Evolutionary conservation across 1,139 yeast species (phyloP), one percentile per base, ranked within the genome.

Genomic region (Yamadazyma membranifaciens): DNA sequence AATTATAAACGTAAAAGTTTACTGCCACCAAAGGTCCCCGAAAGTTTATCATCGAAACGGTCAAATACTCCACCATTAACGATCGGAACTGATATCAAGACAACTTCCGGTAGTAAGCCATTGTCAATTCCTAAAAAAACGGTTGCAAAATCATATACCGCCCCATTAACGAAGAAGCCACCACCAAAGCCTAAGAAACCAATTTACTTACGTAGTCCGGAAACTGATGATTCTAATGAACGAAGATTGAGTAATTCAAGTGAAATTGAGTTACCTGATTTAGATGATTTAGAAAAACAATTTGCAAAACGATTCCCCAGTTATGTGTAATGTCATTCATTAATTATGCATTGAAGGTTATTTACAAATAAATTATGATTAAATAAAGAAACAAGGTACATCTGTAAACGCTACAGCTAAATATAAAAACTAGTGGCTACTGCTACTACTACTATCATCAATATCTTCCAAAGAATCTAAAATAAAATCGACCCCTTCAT

Each of bases 401-500:
- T 20, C 5, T 20, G 24, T 30, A 30, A 30, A 14, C 13, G 5
- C 11, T 30, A 13, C n/a, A 30, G 14, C 15, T 31, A 13, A 14
- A 27, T 11, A 34, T 10, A 22, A 11, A 24, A 29, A n/a, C 16
- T 25, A 15, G 24, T 22, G 12, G 25, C 34, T 17, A 39, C 24
- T 42, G 49, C 34, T 26, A 38, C 32, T 48, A 48, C 37, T 54
- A 20, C 62, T 55, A 15, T 60, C 56, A 20, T 65, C 59, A 38
- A 56, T 67, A 30, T 78, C 81, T 52, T 80, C 86, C 36, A 87
- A 69, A 3, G 91, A 78, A 55, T 88, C 96, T 48, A 86, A 68
- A 28, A 88, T 76, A 56, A 87, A 88, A 54, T 87, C 96, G 14
- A 85, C 74, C 1, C 91, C 88, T 58, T 89, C 97, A 40, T 86